phyloP scores from a whole-genome alignment of 441 rosid genomes.

The Adansonia gregorii region DNA sequence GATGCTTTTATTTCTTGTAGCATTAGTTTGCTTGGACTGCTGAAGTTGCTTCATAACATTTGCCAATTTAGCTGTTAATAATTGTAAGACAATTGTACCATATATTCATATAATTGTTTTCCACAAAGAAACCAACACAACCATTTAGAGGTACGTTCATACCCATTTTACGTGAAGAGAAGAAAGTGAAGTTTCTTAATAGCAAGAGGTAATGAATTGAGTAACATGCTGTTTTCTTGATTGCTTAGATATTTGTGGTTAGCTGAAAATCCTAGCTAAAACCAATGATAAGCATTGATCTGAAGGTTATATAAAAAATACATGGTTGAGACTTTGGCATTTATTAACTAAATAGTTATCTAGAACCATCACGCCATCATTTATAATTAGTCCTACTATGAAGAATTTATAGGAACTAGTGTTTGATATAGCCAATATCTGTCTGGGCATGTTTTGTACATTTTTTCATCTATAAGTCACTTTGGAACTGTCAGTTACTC shows the following conservation, averaged over 20 bases:
- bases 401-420: not conserved
- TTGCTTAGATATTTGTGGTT: not conserved
- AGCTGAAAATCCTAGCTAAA: not conserved
- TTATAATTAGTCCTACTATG: not conserved
- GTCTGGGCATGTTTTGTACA: not conserved
- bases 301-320: not conserved
- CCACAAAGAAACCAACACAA: not conserved
- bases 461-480: not conserved
- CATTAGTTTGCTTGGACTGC: not conserved
- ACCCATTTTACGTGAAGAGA: not conserved
- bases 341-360: not conserved
- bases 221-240: not conserved
- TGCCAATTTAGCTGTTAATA: not conserved
- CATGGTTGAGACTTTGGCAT: not conserved
- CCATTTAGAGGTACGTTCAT: not conserved
- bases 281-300: not conserved
- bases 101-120: conserved; percentile 1
- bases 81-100: not conserved
- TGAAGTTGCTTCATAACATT: not conserved
- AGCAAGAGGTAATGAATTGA: not conserved
- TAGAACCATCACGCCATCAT: not conserved
- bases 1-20: not conserved
- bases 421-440: not conserved
- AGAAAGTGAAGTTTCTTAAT: not conserved
- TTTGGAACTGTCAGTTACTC: not conserved